Evolutionary conservation across 345 rosid species (phyloP).

Genomic region (Bruguiera sexangula): DNA sequence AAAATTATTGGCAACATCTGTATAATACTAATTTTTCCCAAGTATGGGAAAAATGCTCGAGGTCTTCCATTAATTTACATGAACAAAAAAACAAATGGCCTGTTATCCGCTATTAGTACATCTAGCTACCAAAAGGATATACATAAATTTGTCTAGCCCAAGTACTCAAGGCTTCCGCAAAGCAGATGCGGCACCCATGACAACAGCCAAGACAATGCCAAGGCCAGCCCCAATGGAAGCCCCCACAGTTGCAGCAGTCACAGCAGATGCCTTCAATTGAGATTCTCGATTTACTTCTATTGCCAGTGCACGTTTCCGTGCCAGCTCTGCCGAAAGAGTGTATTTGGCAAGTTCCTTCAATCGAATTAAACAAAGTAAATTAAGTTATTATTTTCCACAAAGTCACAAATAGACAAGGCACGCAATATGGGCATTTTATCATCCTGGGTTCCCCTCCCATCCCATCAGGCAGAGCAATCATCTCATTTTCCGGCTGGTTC

Average conservation of each 20-base stretch:
- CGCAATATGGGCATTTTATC: neutral
- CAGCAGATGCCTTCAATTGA: constrained; percentile 54
- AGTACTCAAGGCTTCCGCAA: constrained; percentile 72
- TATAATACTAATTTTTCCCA: too few species aligned
- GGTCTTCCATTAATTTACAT: neutral
- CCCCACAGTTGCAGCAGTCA: constrained; percentile 84
- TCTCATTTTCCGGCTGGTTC: neutral
- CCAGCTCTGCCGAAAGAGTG: constrained; percentile 53
- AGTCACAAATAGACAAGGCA: neutral
- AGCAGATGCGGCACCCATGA: constrained; percentile 96
- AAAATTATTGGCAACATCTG: too few species aligned
- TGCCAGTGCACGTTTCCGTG: constrained; percentile 40
- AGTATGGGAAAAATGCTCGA: too few species aligned
- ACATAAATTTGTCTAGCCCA: neutral
- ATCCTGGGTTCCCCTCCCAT: too few species aligned
- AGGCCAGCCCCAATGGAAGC: constrained; percentile 97
- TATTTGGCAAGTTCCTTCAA: constrained; percentile 75
- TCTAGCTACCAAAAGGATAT: neutral
- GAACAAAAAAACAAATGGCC: neutral
- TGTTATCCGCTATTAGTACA: neutral
- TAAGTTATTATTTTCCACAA: neutral
- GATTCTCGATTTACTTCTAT: constrained; percentile 34
- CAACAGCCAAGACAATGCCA: constrained; percentile 85
- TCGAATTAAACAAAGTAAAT: constrained; percentile 8
- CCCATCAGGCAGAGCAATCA: neutral